Evolutionary conservation across 2,329 filamentous ascomycete species (phyloP).

Genomic region (Paraconiothyrium sp.): DNA sequence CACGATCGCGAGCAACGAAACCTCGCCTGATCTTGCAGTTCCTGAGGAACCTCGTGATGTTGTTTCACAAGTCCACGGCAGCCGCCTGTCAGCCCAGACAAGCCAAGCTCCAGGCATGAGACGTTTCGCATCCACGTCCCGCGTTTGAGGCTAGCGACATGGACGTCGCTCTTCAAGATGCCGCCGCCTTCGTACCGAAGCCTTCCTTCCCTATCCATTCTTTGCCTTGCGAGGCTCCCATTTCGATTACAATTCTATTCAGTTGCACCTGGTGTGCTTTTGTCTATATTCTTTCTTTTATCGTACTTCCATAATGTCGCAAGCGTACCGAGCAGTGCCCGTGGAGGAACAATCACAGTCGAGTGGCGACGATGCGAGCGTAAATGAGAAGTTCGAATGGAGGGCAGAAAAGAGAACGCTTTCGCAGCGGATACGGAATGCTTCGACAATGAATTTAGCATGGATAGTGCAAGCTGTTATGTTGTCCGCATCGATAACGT

Average conservation of each 20-base stretch:
- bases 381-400: slow-evolving; percentile 26
- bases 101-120: slow-evolving; percentile 14
- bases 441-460: slow-evolving; percentile 18
- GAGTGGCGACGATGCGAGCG: slow-evolving; percentile 22
- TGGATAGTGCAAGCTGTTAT: slow-evolving; percentile 24
- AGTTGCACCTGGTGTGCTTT: slow-evolving; percentile 24
- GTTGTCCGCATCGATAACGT: slow-evolving; percentile 23
- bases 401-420: slow-evolving; percentile 18
- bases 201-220: slow-evolving; percentile 10
- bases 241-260: neutral
- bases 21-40: slow-evolving; percentile 2
- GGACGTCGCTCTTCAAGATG: slow-evolving; percentile 10
- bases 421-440: slow-evolving; percentile 14
- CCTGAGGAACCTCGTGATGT: neutral
- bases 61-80: slow-evolving; percentile 7
- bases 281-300: slow-evolving; percentile 9
- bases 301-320: slow-evolving; percentile 18
- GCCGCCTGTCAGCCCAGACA: slow-evolving; percentile 13
- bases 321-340: slow-evolving; percentile 20
- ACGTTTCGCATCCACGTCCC: slow-evolving; percentile 13
- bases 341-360: slow-evolving; percentile 14
- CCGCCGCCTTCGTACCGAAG: neutral
- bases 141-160: slow-evolving; percentile 9
- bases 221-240: slow-evolving; percentile 8
- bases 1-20: neutral